A percentile compares a stretch with the other conserved stretches of the same genome.
Evolutionary conservation across 2,329 filamentous ascomycete genomes (phyloP).

Genomic region (Cladosporium sp.): DNA sequence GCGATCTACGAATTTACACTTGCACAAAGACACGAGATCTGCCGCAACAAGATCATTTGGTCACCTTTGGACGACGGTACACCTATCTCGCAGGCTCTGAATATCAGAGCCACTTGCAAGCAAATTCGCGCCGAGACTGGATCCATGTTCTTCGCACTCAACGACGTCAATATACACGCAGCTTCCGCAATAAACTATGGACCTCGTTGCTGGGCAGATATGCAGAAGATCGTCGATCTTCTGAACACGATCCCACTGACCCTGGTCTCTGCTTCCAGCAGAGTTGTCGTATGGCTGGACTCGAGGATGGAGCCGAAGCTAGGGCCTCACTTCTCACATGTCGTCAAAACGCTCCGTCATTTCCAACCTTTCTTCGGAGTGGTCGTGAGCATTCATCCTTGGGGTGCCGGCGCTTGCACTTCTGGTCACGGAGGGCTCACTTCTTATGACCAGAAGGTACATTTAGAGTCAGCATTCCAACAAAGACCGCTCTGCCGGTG

Average conservation of each 20-base stretch:
- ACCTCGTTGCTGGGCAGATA: not conserved
- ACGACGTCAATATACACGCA: not conserved
- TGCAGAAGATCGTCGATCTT: not conserved
- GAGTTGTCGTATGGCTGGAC: not conserved
- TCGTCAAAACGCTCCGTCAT: not conserved
- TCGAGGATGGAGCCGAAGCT: not conserved
- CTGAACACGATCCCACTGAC: not conserved
- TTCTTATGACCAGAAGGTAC: too few relatives aligned
- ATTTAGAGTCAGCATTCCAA: too few relatives aligned
- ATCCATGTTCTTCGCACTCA: not conserved
- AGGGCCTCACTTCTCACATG: not conserved
- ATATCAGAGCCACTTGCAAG: not conserved
- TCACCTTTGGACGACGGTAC: not conserved
- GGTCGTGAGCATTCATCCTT: not conserved
- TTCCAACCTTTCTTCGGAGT: not conserved
- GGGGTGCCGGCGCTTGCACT: not conserved
- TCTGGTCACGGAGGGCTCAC: too few relatives aligned
- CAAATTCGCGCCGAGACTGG: not conserved
- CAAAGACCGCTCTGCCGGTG: not conserved
- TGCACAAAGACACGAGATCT: not conserved
- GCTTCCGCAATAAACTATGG: not conserved
- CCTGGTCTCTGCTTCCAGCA: not conserved
- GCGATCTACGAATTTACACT: not conserved
- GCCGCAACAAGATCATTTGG: not conserved
- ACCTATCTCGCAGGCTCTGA: not conserved